Evolutionary conservation across 768 basidiomycete genomes (phyloP), one percentile per base, ranked within the genome.

Genomic region (Boletales sp.): DNA sequence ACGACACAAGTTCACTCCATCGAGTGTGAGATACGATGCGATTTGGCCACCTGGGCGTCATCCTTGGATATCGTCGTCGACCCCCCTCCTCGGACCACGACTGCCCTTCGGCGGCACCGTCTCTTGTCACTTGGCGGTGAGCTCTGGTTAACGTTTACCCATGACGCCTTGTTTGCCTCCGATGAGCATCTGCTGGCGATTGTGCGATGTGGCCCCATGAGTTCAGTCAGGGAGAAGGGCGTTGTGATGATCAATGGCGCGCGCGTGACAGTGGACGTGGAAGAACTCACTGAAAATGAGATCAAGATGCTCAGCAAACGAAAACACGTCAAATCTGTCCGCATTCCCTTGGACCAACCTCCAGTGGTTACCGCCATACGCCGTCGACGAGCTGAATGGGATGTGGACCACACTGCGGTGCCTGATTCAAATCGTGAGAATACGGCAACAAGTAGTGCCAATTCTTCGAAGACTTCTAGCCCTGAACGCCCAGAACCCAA

Each of bases 331-430:
- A 91, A 91, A 66, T 90, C 92, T 5, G 72, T 74, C 4, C 81
- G 95, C 31, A 84, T 94, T 45, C 94, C 97, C 4, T 76, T 99
- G 17, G 97, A 99, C 66, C 94, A 94, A 57, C 94, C 94, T 0
- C 90, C 86, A 5, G 90, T 93, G 3, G 70, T 89, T 47, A 75
- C 84, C 29, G 82, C 78, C 39, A 83, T 90, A 49, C 77, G 86
- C 37, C 75, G 80, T 57, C 77, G 86, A 37, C 79, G 76, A 45
- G 85, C 80, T 17, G 89, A 91, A 53, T 88, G 86, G 86, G 81
- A 79, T 55, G 79, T 75, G 2, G 81, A 81, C 47, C 65, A 68
- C 4, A 73, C 68, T n/a, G 54, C 60, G 14, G 7, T 15, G 3
- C 50, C 61, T 4, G 53, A 64, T 8, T 12, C 56, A 0, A 63